Base-by-base conservation (phyloP, 2,329 filamentous ascomycete genomes). In the Fusarium metavorans region DNA sequence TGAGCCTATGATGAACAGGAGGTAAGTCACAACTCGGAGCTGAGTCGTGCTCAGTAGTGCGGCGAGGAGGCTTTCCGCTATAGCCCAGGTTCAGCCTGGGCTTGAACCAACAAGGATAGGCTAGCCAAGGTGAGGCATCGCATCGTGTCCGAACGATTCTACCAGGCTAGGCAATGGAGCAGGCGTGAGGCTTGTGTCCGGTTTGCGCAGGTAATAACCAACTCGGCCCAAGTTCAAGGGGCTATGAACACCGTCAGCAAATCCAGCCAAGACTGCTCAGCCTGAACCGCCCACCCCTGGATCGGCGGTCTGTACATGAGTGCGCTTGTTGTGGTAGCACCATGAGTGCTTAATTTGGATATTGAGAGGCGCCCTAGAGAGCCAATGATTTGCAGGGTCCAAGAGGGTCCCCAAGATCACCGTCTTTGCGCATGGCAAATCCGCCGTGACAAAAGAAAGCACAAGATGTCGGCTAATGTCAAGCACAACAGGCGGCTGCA, bases 351-450 rank as follows among this genome's bases (percentile, higher is more conserved):
- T 72, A 74, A 74, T 76, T 76, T 74, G 73, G 71, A 37, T 20
- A 64, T 61, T 61, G 63, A 60, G 52, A 64, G 62, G 39, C 59
- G 64, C 60, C 70, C 66, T 67, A 37, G 20, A 45, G 56, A 37
- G 56, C 64, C 70, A 76, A 75, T 73, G 72, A 75, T 75, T 75
- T 75, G 62, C 72, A 75, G 72, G 72, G 72, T 75, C 72, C 66
- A 75, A 41, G 72, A 63, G 66, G 72, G 72, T 74, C 68, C 54
- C 66, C 50, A 34, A 64, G 30, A 69, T 67, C 52, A 59, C 35
- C 61, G 62, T 65, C 30, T 66, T 57, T 64, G 62, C 43, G 39
- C 61, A 30, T 52, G 67, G 56, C 43, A 62, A 65, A 57, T 56
- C 37, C 54, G 66, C 27, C 54, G 35, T 34, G 54, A 50, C 58